Evolutionary conservation across 306 rosid species (phyloP), one percentile per base, ranked within the genome.

Genomic region (Quercus glauca): DNA sequence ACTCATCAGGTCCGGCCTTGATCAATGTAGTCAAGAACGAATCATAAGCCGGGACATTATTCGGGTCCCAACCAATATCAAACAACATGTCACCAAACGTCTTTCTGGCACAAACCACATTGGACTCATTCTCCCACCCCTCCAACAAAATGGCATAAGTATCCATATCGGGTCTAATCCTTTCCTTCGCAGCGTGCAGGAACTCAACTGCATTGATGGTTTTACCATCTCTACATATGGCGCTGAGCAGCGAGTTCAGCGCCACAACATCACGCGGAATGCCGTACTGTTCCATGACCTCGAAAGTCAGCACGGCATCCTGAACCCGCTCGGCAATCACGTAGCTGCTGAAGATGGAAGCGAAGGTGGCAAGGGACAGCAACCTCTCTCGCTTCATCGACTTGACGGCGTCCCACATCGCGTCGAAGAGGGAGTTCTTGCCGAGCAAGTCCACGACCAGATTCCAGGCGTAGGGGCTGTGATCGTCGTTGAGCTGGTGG

Each of bases 391-490:
- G 15, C 10, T 71, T 71, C 94, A 89, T 89, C 4, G 92, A 90
- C 25, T 83, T 92, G 5, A 92, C 78, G 8, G 92, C 91, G n/a
- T 86, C 90, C 97, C 92, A 90, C 93, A 90, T 88, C 0, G 89
- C 88, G 29, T 88, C 94, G 7, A 90, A 92, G 69, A 83, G 77
- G 20, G 78, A 82, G 3, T 83, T 88, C 73, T 90, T 88, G 5
- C 97, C 97, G 31, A 90, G 73, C 13, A 88, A 26, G 73, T 92
- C 93, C 8, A 92, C 83, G 14, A 90, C 87, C 59, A 92, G 79
- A 69, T 92, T 92, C 94, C 93, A 92, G 1, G 97, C 72, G 26
- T 90, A 87, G 1, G 94, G 97, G 60, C 87, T 87, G 82, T 90
- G 94, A 17, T 78, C 73, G 77, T 90, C 82, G 26, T 41, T 63